Evolutionary conservation across 1,284 basidiomycete species (phyloP), one percentile per base, ranked within the genome.

Genomic region (Pholiota adiposa): DNA sequence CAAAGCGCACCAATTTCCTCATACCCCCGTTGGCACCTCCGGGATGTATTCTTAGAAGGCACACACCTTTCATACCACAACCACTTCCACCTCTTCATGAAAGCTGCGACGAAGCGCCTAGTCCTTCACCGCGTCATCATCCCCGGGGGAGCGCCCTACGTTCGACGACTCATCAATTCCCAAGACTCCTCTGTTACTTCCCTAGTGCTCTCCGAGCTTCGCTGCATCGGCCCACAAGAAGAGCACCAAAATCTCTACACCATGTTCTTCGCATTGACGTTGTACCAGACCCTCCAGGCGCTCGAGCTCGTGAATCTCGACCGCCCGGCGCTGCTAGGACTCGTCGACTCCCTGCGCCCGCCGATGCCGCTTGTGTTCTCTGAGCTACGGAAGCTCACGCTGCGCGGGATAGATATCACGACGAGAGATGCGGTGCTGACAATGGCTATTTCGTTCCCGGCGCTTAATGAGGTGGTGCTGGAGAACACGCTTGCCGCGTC

Each of bases 31-130:
- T 59, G 58, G 57, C 11, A 7, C 3, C 43, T 63, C 16, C 41
- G 27, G 2, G 9, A 44, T 5, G 49, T 59, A 8, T 49, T 23
- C 16, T 44, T 59, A 1, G 41, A 5, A 5, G 21, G 59, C 18
- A 51, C 36, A 0, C 50, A 34, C 29, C 43, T 63, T 14, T 57
- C 61, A 0, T 63, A 54, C 23, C 50, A 50, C 16, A 56, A 46
- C 40, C 58, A 63, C 16, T 54, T 54, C 34, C 61, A 59, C 31
- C 44, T 63, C 2, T 57, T 63, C 36, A 25, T 43, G 33, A 59
- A 51, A 16, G 44, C 54, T 4, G 12, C 21, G 21, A 38, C 51
- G 8, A 44, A 25, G 4, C 52, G 31, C 6, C 57, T 63, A 19
- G 29, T 56, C 31, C 51, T 63, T 0, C 51, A 63, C 38, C 54